A percentile compares a stretch with the other conserved stretches of the same genome.
phyloP scores from a whole-genome alignment of 768 basidiomycete genomes.

The Galerina marginata region DNA sequence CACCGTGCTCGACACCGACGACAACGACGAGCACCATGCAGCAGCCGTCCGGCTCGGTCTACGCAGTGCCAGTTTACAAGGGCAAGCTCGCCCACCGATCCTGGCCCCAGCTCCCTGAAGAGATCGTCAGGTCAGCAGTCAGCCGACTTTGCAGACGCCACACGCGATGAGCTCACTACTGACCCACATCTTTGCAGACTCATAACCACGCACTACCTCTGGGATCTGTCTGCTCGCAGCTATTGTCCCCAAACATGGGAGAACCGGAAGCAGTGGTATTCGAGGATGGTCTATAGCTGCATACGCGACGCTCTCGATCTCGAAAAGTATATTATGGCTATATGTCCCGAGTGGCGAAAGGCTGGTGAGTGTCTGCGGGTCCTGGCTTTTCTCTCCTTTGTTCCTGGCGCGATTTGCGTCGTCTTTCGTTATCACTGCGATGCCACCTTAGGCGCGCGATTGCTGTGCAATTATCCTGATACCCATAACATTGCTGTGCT shows the following conservation, averaged over 20 bases:
- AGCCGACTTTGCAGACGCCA: slow-evolving; percentile 28
- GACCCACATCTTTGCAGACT: slow-evolving; percentile 43
- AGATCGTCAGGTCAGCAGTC: slow-evolving; percentile 33
- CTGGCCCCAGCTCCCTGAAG: slow-evolving; percentile 37
- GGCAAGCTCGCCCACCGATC: slow-evolving; percentile 34
- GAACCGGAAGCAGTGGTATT: slow-evolving; percentile 60
- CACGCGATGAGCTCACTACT: slow-evolving; percentile 37
- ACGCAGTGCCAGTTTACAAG: slow-evolving; percentile 19
- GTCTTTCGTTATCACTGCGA: slow-evolving; percentile 1
- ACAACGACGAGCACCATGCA: slow-evolving; percentile 28
- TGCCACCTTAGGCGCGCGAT: slow-evolving; percentile 8
- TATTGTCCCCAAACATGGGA: slow-evolving; percentile 58
- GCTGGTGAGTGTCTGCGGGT: slow-evolving; percentile 54
- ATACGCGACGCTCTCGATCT: slow-evolving; percentile 67
- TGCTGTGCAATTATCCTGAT: slow-evolving; percentile 6
- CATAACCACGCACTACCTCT: slow-evolving; percentile 65
- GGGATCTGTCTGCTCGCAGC: slow-evolving; percentile 45
- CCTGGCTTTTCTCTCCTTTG: slow-evolving; percentile 4
- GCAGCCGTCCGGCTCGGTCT: background rate
- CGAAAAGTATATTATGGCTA: slow-evolving; percentile 62
- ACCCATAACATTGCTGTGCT: background rate
- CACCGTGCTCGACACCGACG: slow-evolving; percentile 40
- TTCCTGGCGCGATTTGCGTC: background rate
- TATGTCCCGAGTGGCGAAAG: slow-evolving; percentile 63
- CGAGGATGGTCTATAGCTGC: slow-evolving; percentile 63